Percentiles rank a stretch among this genome's conserved stretches.
phyloP scores from a whole-genome alignment of 2,329 filamentous ascomycete genomes.

The Pyrenophora graminea region DNA sequence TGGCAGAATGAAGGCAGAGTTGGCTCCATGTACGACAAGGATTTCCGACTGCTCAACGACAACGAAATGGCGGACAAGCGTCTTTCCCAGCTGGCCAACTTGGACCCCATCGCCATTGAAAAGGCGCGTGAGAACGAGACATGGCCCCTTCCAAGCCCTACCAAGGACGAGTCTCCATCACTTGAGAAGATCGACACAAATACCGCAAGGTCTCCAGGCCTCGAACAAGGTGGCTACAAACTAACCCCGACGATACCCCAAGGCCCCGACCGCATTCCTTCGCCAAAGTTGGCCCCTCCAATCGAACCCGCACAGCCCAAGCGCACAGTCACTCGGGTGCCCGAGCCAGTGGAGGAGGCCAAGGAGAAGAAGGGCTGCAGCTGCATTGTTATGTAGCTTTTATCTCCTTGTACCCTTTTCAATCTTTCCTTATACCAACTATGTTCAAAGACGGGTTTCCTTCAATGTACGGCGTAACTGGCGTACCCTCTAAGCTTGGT shows the following conservation, averaged over 20 bases:
- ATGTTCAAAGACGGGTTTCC: constrained; percentile 28
- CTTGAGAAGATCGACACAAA: constrained; percentile 31
- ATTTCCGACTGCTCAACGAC: constrained; percentile 78
- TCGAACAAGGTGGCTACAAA: constrained; percentile 53
- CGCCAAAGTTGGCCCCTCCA: constrained; percentile 29
- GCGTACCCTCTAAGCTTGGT: constrained; percentile 16
- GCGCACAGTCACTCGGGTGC: constrained; percentile 53
- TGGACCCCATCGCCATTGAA: constrained; percentile 35
- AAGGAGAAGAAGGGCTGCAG: constrained; percentile 67
- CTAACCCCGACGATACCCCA: constrained; percentile 53
- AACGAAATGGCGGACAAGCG: constrained; percentile 55
- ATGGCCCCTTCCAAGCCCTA: constrained; percentile 44
- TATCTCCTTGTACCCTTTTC: constrained; percentile 35
- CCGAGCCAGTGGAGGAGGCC: constrained; percentile 60
- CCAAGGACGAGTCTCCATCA: constrained; percentile 25
- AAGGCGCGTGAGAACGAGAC: constrained; percentile 32
- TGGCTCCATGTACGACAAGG: constrained; percentile 81
- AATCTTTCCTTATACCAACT: constrained; percentile 25
- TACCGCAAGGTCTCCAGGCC: constrained; percentile 34
- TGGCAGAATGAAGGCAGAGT: constrained; percentile 92
- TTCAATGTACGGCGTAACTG: constrained; percentile 35
- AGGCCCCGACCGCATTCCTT: constrained; percentile 33
- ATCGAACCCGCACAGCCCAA: constrained; percentile 39
- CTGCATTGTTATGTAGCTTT: constrained; percentile 72
- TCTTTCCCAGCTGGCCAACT: constrained; percentile 34